phyloP scores from a whole-genome alignment of 1,139 yeast genomes.

The Spathaspora sp. region DNA sequence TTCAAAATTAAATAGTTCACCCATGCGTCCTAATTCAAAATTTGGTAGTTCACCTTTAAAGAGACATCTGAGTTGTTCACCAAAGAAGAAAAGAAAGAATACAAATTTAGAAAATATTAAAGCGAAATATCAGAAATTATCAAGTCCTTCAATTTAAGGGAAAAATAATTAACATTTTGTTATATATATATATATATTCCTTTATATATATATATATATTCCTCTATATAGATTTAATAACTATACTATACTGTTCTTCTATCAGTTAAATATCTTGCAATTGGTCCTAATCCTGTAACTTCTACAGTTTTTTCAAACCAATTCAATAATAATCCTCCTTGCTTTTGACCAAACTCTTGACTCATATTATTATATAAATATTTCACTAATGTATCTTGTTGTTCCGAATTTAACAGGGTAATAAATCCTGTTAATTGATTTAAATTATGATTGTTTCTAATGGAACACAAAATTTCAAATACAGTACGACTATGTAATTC shows the following conservation, averaged over 20 bases:
- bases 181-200: too few relatives aligned
- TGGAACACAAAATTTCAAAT: slow-evolving; percentile 70
- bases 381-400: slow-evolving; percentile 79
- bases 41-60: slow-evolving; percentile 2
- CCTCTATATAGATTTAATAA: background rate
- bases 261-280: slow-evolving; percentile 82
- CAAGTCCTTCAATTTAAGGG: background rate
- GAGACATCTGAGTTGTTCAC: background rate
- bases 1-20: slow-evolving; percentile 5
- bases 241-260: slow-evolving; percentile 68
- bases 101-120: slow-evolving; percentile 3
- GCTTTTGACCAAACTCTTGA: slow-evolving; percentile 72
- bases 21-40: background rate
- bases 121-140: slow-evolving; percentile 1
- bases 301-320: slow-evolving; percentile 95
- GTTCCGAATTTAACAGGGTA: slow-evolving; percentile 55
- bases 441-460: slow-evolving; percentile 54
- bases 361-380: slow-evolving; percentile 87
- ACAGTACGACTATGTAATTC: slow-evolving; percentile 54
- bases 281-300: slow-evolving; percentile 83
- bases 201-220: too few relatives aligned
- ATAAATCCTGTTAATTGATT: slow-evolving; percentile 67
- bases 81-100: slow-evolving; percentile 4
- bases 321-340: slow-evolving; percentile 79
- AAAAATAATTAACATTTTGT: too few relatives aligned